These are phyloP conservation scores for Chytridium lagenaria DNA, from an alignment of 371 early-diverging fungal genomes.

Conservation along the genomic window DNA sequence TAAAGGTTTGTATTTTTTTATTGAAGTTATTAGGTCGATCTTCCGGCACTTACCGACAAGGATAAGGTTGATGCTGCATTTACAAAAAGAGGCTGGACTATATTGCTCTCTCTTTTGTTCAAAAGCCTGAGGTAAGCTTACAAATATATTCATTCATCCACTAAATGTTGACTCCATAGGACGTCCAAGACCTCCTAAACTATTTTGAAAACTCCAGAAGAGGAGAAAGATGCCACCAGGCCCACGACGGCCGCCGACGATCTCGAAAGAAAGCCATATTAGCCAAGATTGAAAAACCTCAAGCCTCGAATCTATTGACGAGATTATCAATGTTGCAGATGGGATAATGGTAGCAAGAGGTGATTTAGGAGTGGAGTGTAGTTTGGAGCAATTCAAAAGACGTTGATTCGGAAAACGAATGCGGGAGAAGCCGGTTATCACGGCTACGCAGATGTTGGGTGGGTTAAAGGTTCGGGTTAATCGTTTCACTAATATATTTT, in stretches of 20 bases:
- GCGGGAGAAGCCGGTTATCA: slow-evolving; percentile 66
- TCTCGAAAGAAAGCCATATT: slow-evolving; percentile 57
- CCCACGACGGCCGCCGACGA: slow-evolving; percentile 47
- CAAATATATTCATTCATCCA: not conserved
- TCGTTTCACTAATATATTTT: not conserved
- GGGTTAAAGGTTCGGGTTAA: not conserved
- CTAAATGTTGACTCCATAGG: slow-evolving; percentile 23
- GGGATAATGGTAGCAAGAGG: slow-evolving; percentile 74
- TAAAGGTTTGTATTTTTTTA: not conserved
- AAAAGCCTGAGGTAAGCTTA: slow-evolving; percentile 17
- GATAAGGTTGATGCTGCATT: slow-evolving; percentile 51
- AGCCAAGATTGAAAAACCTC: slow-evolving; percentile 65
- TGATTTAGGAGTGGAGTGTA: slow-evolving; percentile 97
- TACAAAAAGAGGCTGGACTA: slow-evolving; percentile 52
- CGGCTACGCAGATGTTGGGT: slow-evolving; percentile 70
- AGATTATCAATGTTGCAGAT: slow-evolving; percentile 61
- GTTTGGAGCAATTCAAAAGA: slow-evolving; percentile 75
- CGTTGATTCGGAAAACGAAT: slow-evolving; percentile 53
- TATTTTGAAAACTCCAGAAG: slow-evolving; percentile 32
- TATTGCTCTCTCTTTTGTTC: slow-evolving; percentile 52
- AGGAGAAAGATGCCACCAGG: slow-evolving; percentile 29
- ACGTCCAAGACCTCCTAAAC: slow-evolving; percentile 50
- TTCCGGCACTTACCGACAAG: slow-evolving; percentile 39
- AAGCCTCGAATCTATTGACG: slow-evolving; percentile 62
- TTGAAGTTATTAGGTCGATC: slow-evolving; percentile 18